Percentiles rank a stretch among this genome's conserved stretches.
phyloP scores from a whole-genome alignment of 2,329 filamentous ascomycete species.

The Botrytis hyacinthi region DNA sequence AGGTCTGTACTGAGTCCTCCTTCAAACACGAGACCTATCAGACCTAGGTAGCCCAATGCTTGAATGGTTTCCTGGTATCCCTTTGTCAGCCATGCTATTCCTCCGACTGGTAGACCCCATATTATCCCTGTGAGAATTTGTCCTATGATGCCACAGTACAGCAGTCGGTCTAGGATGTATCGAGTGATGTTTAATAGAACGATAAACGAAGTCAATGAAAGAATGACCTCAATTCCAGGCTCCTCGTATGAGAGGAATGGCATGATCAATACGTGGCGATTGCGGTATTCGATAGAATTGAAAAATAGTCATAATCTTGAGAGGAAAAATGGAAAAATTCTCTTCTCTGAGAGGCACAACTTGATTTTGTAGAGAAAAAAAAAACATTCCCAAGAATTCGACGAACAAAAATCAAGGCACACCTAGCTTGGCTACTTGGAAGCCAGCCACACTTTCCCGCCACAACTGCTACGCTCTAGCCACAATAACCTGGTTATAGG shows the following conservation, averaged over 20 bases:
- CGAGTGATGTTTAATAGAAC: slow-evolving; percentile 60
- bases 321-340: not conserved
- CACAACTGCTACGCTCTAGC: not conserved
- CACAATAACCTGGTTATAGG: not conserved
- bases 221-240: slow-evolving; percentile 56
- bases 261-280: slow-evolving; percentile 21
- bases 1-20: slow-evolving; percentile 33
- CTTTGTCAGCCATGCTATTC: slow-evolving; percentile 55
- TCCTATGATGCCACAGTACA: slow-evolving; percentile 71
- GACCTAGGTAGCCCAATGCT: slow-evolving; percentile 68
- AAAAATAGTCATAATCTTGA: not conserved
- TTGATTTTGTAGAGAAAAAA: not conserved
- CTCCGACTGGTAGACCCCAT: slow-evolving; percentile 66
- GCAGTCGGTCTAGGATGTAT: slow-evolving; percentile 53
- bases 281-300: not conserved
- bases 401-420: not conserved
- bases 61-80: slow-evolving; percentile 55
- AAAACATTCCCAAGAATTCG: not conserved
- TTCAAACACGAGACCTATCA: slow-evolving; percentile 72
- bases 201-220: slow-evolving; percentile 61
- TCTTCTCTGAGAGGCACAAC: not conserved
- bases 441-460: not conserved
- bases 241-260: slow-evolving; percentile 57
- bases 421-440: not conserved
- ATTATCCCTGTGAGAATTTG: slow-evolving; percentile 69